Percentiles rank a stretch among this genome's conserved stretches.
These are phyloP conservation scores for Diplodia seriata DNA, from an alignment of 2,329 filamentous ascomycete genomes.

Conservation along the genomic window DNA sequence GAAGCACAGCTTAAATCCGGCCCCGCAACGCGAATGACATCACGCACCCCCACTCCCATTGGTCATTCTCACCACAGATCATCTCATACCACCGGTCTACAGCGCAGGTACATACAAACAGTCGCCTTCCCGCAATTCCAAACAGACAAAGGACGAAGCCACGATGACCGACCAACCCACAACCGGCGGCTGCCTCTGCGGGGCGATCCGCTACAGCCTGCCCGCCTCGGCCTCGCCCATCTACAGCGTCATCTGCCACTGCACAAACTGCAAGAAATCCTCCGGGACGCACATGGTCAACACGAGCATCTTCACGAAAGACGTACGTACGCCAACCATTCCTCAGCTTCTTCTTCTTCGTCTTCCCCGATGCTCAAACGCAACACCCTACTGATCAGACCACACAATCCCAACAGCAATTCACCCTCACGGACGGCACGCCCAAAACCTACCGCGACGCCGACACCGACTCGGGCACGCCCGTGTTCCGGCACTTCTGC, in stretches of 20 bases:
- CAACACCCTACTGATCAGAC: no score
- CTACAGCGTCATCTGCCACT: constrained; percentile 33
- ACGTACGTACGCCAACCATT: constrained; percentile 1
- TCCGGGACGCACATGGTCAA: constrained; percentile 11
- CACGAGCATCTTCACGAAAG: constrained; percentile 7
- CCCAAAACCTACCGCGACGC: constrained; percentile 16
- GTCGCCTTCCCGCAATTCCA: not conserved
- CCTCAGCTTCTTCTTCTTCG: not conserved
- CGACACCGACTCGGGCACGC: constrained; percentile 24
- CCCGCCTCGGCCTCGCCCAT: not conserved
- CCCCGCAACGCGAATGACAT: not conserved
- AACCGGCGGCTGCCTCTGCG: constrained; percentile 25
- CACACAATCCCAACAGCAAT: constrained; percentile 7
- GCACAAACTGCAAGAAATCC: constrained; percentile 24
- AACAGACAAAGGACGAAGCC: not conserved
- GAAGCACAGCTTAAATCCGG: not conserved
- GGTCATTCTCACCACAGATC: not conserved
- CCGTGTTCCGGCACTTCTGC: constrained; percentile 23
- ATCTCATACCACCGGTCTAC: not conserved
- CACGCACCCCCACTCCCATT: not conserved
- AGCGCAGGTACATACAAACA: not conserved
- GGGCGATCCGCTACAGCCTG: constrained; percentile 8
- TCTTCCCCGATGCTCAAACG: no score
- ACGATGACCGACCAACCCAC: constrained; percentile 1
- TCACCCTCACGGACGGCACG: not conserved